Evolutionary conservation across 441 rosid species (phyloP).

Genomic region (Gossypium davidsonii): DNA sequence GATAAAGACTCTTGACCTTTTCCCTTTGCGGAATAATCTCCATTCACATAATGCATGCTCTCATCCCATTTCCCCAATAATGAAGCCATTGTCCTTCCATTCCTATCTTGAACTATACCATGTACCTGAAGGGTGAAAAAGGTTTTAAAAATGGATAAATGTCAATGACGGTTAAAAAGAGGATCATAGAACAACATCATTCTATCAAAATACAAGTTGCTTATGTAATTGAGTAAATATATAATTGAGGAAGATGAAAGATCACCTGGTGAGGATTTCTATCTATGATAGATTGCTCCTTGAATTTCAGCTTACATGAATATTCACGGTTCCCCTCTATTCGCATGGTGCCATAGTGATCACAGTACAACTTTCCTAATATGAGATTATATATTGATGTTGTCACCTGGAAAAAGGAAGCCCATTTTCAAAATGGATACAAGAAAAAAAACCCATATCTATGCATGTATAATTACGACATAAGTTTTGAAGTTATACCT

Average conservation of each 20-base stretch:
- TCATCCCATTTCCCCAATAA: conserved; percentile 91
- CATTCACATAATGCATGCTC: conserved; percentile 57
- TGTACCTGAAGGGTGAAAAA: conserved; percentile 46
- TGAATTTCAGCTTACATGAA: conserved; percentile 77
- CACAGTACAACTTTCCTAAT: conserved; percentile 79
- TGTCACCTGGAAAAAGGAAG: conserved; percentile 50
- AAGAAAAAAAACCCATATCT: background rate
- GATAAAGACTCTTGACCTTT: conserved; percentile 48
- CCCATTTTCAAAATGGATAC: conserved; percentile 2
- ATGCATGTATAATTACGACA: background rate
- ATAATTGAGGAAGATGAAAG: conserved; percentile 5
- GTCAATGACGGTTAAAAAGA: background rate
- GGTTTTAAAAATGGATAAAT: background rate
- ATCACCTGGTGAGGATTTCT: conserved; percentile 84
- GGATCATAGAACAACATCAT: background rate
- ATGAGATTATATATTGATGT: conserved; percentile 88
- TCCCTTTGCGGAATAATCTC: conserved; percentile 52
- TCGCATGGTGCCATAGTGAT: conserved; percentile 87
- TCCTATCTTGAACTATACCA: conserved; percentile 63
- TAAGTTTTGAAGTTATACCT: conserved; percentile 34
- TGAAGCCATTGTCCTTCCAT: conserved; percentile 62
- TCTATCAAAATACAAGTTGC: background rate
- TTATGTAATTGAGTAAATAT: background rate
- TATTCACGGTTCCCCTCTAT: conserved; percentile 62
- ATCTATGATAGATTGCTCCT: conserved; percentile 89